Conservation (phyloP, 1,139 yeast genomes). For the Hansenula lynferdii region DNA sequence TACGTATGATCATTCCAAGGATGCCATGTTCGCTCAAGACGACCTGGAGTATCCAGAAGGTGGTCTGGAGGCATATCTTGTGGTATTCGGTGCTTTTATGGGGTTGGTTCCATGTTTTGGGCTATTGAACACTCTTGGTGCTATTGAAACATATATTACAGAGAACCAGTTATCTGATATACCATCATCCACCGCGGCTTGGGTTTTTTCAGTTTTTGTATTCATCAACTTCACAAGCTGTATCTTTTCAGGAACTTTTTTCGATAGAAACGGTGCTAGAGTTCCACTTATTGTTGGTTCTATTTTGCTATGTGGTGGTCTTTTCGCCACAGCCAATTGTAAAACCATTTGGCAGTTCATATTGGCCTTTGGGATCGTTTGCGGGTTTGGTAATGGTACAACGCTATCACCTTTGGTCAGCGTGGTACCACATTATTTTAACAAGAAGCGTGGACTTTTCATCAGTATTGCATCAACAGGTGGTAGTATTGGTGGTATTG, state of each 20-base stretch:
- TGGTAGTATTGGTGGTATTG: conserved; percentile 61
- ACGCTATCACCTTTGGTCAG: conserved; percentile 44
- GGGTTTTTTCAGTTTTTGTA: conserved; percentile 58
- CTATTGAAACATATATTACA: conserved; percentile 53
- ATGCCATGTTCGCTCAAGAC: conserved; percentile 1
- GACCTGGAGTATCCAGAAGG: conserved; percentile 45
- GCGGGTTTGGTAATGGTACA: conserved; percentile 52
- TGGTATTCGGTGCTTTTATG: conserved; percentile 54
- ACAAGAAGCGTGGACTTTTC: conserved; percentile 51
- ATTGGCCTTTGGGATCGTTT: conserved; percentile 45
- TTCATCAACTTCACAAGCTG: conserved; percentile 51
- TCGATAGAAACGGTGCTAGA: conserved; percentile 53
- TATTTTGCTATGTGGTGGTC: conserved; percentile 39
- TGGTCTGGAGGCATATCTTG: conserved; percentile 49
- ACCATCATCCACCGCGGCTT: conserved; percentile 45
- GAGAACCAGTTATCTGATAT: conserved; percentile 39
- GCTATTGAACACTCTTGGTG: conserved; percentile 58
- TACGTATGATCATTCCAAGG: neutral
- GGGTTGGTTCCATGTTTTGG: conserved; percentile 62
- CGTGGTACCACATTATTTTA: conserved; percentile 56
- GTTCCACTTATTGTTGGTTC: conserved; percentile 27
- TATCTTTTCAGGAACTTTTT: conserved; percentile 51
- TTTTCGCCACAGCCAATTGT: conserved; percentile 50
- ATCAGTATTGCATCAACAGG: conserved; percentile 57
- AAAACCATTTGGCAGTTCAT: conserved; percentile 47